These are phyloP conservation scores for Corymbia maculata DNA, from an alignment of 345 rosid genomes.

Conservation along the genomic window DNA sequence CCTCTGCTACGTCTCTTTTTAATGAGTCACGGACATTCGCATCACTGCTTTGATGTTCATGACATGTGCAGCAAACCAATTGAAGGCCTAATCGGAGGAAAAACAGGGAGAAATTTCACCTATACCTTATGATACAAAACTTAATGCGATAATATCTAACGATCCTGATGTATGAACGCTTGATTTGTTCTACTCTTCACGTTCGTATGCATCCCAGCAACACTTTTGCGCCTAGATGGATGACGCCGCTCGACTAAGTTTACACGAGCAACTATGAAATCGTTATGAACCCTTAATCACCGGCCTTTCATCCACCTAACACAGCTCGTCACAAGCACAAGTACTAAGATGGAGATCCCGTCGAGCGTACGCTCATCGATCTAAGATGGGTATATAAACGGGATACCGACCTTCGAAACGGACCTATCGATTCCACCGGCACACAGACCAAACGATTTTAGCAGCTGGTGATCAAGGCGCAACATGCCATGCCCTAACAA, in stretches of 20 bases:
- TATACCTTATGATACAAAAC: not conserved
- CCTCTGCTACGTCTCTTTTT: not conserved
- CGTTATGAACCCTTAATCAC: not conserved
- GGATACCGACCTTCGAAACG: not conserved
- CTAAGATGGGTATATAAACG: not conserved
- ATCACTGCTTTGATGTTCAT: not conserved
- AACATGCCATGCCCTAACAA: not conserved
- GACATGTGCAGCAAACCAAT: not conserved
- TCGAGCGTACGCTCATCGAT: not conserved
- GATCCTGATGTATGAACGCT: not conserved
- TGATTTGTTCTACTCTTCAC: not conserved
- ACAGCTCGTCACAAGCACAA: not conserved
- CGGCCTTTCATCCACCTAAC: not conserved
- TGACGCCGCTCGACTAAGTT: not conserved
- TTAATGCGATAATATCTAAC: not conserved
- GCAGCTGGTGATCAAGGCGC: not conserved
- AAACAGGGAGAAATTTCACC: fast-evolving
- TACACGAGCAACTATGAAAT: not conserved
- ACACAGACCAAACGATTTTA: not conserved
- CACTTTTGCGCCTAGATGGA: not conserved
- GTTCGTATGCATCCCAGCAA: not conserved
- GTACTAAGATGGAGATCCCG: not conserved
- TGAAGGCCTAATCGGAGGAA: not conserved
- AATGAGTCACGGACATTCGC: not conserved
- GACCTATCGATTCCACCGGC: not conserved